phyloP scores from a whole-genome alignment of 2,329 filamentous ascomycete genomes.

The Pseudocercospora vitis region DNA sequence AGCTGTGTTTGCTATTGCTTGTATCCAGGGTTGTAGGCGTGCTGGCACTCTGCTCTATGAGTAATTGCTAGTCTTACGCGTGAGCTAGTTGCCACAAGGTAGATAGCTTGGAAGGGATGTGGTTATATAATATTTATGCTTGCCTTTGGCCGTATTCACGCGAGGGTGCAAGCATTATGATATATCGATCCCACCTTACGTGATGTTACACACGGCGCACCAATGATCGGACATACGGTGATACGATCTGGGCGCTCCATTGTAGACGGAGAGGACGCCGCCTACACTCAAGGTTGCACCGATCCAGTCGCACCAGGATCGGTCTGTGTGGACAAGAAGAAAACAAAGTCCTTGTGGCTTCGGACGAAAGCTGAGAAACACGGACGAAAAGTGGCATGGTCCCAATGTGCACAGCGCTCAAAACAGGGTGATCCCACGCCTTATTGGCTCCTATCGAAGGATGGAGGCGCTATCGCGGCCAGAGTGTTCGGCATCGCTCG shows the following conservation, averaged over 20 bases:
- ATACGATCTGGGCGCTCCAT: neutral
- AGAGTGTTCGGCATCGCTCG: too few relatives aligned
- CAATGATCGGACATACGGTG: conserved; percentile 7
- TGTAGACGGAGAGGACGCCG: neutral
- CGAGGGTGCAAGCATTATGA: neutral
- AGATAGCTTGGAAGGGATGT: neutral
- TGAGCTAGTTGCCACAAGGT: neutral
- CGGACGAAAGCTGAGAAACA: neutral
- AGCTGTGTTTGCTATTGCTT: neutral
- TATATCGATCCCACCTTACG: neutral
- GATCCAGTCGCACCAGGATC: neutral
- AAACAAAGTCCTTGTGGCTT: neutral
- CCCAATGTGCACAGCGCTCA: too few relatives aligned
- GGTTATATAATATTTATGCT: neutral
- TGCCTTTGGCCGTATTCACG: neutral
- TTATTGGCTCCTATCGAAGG: too few relatives aligned
- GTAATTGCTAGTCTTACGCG: neutral
- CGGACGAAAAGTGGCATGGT: neutral
- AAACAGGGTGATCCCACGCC: too few relatives aligned
- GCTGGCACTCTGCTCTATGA: neutral
- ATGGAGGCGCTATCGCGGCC: too few relatives aligned
- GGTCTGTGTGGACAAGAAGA: too few relatives aligned
- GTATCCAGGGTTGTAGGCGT: neutral
- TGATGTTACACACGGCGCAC: neutral
- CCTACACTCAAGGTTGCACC: neutral